Evolutionary conservation across 768 basidiomycete genomes (phyloP).

Genomic region (Coprinellus micaceus): DNA sequence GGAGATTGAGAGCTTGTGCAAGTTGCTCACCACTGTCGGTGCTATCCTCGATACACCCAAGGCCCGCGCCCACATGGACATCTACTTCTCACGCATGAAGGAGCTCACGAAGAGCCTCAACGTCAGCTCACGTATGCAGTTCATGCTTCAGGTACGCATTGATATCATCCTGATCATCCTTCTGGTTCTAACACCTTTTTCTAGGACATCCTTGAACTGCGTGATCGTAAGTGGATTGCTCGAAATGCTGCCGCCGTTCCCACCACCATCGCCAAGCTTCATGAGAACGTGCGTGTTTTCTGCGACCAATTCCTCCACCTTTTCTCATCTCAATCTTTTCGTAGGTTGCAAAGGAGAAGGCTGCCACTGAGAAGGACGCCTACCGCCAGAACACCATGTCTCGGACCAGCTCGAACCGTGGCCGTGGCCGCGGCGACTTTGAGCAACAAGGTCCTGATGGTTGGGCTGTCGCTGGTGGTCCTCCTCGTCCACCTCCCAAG

Average conservation of each 20-base stretch:
- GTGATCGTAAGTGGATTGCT: slow-evolving; percentile 75
- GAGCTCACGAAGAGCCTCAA: slow-evolving; percentile 71
- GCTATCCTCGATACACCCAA: slow-evolving; percentile 74
- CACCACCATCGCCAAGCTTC: slow-evolving; percentile 84
- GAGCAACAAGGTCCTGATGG: slow-evolving; percentile 71
- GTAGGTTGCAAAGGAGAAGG: slow-evolving; percentile 82
- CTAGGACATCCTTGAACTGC: slow-evolving; percentile 89
- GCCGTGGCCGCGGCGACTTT: slow-evolving; percentile 60
- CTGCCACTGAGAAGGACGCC: slow-evolving; percentile 56
- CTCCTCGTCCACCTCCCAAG: slow-evolving; percentile 62
- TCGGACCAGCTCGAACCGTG: slow-evolving; percentile 86
- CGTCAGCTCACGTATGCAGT: slow-evolving; percentile 85
- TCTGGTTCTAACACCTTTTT: not conserved
- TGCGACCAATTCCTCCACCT: slow-evolving; percentile 6
- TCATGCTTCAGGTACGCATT: slow-evolving; percentile 84
- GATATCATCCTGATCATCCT: not conserved
- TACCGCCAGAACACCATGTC: slow-evolving; percentile 75
- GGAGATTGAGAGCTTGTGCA: slow-evolving; percentile 95
- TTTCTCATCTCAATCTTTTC: not conserved
- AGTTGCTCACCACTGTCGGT: slow-evolving; percentile 87
- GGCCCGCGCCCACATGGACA: slow-evolving; percentile 82
- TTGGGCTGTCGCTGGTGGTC: slow-evolving; percentile 72
- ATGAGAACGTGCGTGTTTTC: slow-evolving; percentile 64
- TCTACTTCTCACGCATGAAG: slow-evolving; percentile 91
- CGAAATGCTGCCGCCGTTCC: slow-evolving; percentile 75